These are phyloP conservation scores for Mortierella sp. DNA, from an alignment of 371 early-diverging fungal genomes.

Conservation along the genomic window DNA sequence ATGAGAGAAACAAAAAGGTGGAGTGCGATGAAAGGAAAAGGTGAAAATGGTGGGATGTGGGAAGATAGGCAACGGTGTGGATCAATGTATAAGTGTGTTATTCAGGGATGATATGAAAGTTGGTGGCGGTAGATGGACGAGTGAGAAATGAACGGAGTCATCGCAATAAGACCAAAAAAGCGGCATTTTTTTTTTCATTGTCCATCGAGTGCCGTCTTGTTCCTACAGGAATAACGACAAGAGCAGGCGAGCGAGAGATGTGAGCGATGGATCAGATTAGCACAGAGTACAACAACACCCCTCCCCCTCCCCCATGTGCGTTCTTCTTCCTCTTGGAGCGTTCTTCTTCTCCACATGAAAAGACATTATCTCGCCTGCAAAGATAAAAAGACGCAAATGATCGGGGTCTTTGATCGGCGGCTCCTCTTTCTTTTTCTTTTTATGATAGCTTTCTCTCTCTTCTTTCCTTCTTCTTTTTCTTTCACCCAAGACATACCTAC, in stretches of 20 bases:
- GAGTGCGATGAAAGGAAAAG: not conserved
- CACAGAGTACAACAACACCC: too few species aligned
- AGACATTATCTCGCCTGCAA: not conserved
- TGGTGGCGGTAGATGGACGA: constrained; percentile 4
- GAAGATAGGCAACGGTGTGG: constrained; percentile 1
- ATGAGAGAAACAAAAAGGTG: constrained; percentile 1
- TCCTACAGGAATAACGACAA: not conserved
- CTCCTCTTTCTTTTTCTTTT: not conserved
- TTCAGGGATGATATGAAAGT: not conserved
- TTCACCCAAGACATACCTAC: not conserved
- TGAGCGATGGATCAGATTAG: constrained; percentile 1
- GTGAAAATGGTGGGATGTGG: not conserved
- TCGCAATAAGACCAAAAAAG: not conserved
- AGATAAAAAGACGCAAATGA: not conserved
- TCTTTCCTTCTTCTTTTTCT: not conserved
- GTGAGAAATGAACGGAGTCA: not conserved
- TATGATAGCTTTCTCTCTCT: not conserved
- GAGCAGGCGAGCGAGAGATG: too few species aligned
- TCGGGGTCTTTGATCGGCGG: not conserved
- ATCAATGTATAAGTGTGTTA: too few species aligned
- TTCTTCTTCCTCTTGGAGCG: not conserved
- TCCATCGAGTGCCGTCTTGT: not conserved
- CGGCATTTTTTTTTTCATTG: not conserved
- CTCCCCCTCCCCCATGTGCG: not conserved
- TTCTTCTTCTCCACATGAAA: constrained; percentile 12